Base-by-base conservation (phyloP, 176 grass and related monocot genomes). In the Miscanthus lutarioriparius region DNA sequence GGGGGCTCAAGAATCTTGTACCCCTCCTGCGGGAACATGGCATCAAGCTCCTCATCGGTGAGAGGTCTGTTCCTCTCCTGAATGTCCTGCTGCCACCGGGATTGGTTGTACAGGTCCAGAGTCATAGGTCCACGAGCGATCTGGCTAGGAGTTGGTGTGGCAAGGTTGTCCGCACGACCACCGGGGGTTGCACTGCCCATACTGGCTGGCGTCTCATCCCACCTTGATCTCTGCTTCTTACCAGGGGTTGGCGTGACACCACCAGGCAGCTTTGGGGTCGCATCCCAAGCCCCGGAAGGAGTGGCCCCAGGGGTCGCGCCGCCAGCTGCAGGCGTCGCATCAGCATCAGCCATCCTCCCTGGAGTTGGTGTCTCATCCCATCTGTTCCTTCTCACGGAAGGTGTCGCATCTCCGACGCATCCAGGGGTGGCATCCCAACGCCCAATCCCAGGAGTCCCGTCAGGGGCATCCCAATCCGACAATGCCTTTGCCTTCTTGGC, bases 331-430 rank as follows among this genome's bases (percentile, higher is more conserved):
- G 96, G 96, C 4, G 96, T 98, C 14, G 93, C 96, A 76, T 96
- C 96, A 0, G 93, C 88, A 87, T 99, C 96, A 27, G 84, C 91
- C 80, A 96, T 80, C 80, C 96, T 89, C 26, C 96, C 96, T 16
- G 91, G 91, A 35, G 93, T 96, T 7, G 96, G 96, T 1, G 96
- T 99, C 82, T 99, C 96, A 86, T 99, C 96, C 96, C 96, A 99
- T 32, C 96, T 83, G 82, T 99, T 96, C 59, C 96, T 91, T 26
- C 96, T 82, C 27, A 94, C 59, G 0, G 91, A 99, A 0, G 93
- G 93, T 0, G 91, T 99, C 0, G 93, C 91, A 72, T 94, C 96
- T 33, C 94, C 93, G 49, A 89, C 88, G 61, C 88, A 90, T 5
- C 90, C 91, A 27, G 93, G 92, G 4, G 93, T 95, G 22, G 87